Conservation (phyloP, 2,329 filamentous ascomycete species). For the Penicillium paneum region DNA sequence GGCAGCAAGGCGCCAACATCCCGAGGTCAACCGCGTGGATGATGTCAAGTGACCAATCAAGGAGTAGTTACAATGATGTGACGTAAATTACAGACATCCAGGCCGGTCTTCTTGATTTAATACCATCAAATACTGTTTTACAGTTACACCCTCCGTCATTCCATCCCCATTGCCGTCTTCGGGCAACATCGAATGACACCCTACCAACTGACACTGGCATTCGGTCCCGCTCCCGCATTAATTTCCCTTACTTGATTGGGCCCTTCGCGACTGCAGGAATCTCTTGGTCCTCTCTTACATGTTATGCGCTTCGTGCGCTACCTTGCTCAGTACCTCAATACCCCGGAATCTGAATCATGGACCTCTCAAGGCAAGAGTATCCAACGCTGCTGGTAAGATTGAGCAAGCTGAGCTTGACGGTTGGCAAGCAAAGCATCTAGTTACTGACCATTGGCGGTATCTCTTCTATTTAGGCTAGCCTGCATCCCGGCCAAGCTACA, state of each 20-base stretch:
- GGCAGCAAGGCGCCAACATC: conserved; percentile 1
- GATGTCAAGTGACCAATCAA: conserved; percentile 20
- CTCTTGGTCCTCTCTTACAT: conserved; percentile 14
- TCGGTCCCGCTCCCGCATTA: conserved; percentile 15
- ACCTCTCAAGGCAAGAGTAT: conserved; percentile 84
- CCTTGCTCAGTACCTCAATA: conserved; percentile 14
- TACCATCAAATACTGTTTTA: conserved; percentile 6
- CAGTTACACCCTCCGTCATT: conserved; percentile 21
- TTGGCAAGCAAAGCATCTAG: conserved; percentile 13
- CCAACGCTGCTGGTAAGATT: conserved; percentile 83
- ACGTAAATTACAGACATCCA: neutral
- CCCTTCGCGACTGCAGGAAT: conserved; percentile 1
- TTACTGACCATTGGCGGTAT: conserved; percentile 10
- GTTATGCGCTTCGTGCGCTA: conserved; percentile 34
- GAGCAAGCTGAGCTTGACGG: conserved; percentile 6
- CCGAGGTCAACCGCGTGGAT: conserved; percentile 6
- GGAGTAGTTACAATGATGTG: neutral
- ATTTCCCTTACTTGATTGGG: conserved; percentile 16
- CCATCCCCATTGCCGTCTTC: conserved; percentile 23
- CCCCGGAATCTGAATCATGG: conserved; percentile 52
- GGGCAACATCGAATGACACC: conserved; percentile 20
- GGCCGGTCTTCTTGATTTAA: neutral
- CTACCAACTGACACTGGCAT: conserved; percentile 12
- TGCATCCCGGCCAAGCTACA: conserved; percentile 80
- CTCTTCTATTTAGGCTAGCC: conserved; percentile 59